Conservation (phyloP, 306 rosid species). For the Phaseolus lunatus region DNA sequence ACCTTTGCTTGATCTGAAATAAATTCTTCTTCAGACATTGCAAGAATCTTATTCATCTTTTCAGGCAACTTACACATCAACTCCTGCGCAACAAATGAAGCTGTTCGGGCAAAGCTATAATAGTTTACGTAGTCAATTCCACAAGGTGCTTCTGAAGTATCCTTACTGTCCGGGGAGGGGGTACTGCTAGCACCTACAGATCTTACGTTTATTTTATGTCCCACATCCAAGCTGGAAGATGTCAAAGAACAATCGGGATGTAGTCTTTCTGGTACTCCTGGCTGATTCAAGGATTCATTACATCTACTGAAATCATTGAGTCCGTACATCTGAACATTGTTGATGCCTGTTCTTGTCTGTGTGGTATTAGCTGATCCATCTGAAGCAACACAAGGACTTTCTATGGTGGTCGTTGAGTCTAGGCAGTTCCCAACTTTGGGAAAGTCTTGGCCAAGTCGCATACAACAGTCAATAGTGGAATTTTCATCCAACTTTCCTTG, state of each 20-base stretch:
- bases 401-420: constrained; percentile 53
- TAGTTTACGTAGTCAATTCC: constrained; percentile 66
- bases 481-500: constrained; percentile 53
- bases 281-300: constrained; percentile 55
- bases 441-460: constrained; percentile 51
- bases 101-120: constrained; percentile 78
- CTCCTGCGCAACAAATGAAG: constrained; percentile 75
- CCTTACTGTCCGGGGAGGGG: constrained; percentile 43
- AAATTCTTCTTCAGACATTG: constrained; percentile 75
- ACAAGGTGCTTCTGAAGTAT: constrained; percentile 43
- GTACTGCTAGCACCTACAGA: constrained; percentile 50
- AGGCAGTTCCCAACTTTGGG: constrained; percentile 49
- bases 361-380: constrained; percentile 68
- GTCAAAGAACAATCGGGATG: constrained; percentile 52
- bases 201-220: constrained; percentile 46
- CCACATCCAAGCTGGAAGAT: constrained; percentile 54
- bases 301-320: constrained; percentile 48
- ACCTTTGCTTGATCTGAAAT: constrained; percentile 74
- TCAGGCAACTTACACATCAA: constrained; percentile 63
- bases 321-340: constrained; percentile 44
- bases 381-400: constrained; percentile 60
- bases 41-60: constrained; percentile 58
- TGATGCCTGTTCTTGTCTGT: constrained; percentile 51
- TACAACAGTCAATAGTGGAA: constrained; percentile 45
- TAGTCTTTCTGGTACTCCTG: constrained; percentile 48